A percentile compares a stretch with the other conserved stretches of the same genome.
Evolutionary conservation across 2,329 filamentous ascomycete species (phyloP).

Genomic region (Mycocentrospora acerina): DNA sequence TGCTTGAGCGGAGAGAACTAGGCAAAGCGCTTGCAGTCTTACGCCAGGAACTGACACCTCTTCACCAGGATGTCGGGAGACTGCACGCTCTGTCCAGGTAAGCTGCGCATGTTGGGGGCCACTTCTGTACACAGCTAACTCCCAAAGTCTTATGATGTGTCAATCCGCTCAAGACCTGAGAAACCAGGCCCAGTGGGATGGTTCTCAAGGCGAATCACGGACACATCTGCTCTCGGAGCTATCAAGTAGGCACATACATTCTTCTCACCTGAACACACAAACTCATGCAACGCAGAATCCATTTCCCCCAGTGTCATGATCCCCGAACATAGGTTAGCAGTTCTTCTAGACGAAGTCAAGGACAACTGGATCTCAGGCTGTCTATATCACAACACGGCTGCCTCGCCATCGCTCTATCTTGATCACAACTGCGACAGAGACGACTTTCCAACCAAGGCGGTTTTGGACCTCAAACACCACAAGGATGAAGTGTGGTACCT

Average conservation of each 20-base stretch:
- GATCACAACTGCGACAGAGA: conserved; percentile 81
- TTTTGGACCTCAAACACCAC: conserved; percentile 71
- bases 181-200: conserved; percentile 80
- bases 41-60: conserved; percentile 80
- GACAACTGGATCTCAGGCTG: conserved; percentile 79
- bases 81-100: conserved; percentile 80
- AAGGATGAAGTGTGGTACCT: conserved; percentile 88
- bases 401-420: conserved; percentile 80
- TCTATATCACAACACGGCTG: conserved; percentile 80
- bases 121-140: conserved; percentile 18
- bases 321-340: conserved; percentile 82
- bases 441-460: conserved; percentile 74
- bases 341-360: conserved; percentile 81
- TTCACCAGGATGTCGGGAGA: conserved; percentile 75
- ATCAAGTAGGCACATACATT: conserved; percentile 63
- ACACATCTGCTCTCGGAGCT: conserved; percentile 74
- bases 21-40: conserved; percentile 77
- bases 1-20: conserved; percentile 76
- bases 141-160: conserved; percentile 79
- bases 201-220: conserved; percentile 73
- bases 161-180: conserved; percentile 74
- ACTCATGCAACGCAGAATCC: conserved; percentile 59
- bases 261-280: background rate
- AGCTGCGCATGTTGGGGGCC: conserved; percentile 11
- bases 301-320: conserved; percentile 98